Conservation (phyloP, 23 red algal genomes). For the Gracilariopsis chorda region DNA sequence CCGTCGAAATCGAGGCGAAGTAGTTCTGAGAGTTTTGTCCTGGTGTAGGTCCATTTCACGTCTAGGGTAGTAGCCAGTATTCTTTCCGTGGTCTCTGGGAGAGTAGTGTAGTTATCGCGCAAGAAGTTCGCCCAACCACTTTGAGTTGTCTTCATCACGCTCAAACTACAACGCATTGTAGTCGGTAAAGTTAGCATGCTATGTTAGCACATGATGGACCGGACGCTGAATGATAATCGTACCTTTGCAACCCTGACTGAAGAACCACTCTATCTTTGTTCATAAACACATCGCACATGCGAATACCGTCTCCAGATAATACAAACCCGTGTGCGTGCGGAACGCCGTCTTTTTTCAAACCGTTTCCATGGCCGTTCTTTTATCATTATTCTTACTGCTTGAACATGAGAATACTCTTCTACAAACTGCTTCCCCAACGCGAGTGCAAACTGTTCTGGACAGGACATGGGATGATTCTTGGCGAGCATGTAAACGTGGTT, state of each 20-base stretch:
- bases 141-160: slow-evolving; percentile 81
- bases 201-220: neutral
- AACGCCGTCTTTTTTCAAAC: neutral
- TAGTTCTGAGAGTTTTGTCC: neutral
- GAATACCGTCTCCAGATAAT: slow-evolving; percentile 4
- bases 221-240: neutral
- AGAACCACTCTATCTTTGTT: neutral
- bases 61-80: slow-evolving; percentile 61
- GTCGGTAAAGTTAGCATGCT: neutral
- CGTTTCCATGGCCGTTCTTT: slow-evolving; percentile 61
- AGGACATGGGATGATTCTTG: slow-evolving; percentile 35
- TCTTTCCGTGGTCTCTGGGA: slow-evolving; percentile 74
- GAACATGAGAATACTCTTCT: slow-evolving; percentile 41
- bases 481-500: slow-evolving; percentile 82
- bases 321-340: slow-evolving; percentile 74
- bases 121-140: slow-evolving; percentile 77
- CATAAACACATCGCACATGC: neutral
- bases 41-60: slow-evolving; percentile 37
- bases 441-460: slow-evolving; percentile 66
- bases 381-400: neutral
- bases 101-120: slow-evolving; percentile 66
- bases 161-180: neutral
- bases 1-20: neutral
- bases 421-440: slow-evolving; percentile 59
- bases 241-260: neutral